A percentile compares a stretch with the other conserved stretches of the same genome.
phyloP scores from a whole-genome alignment of 345 rosid genomes.

The Lenwebbia sp. region DNA sequence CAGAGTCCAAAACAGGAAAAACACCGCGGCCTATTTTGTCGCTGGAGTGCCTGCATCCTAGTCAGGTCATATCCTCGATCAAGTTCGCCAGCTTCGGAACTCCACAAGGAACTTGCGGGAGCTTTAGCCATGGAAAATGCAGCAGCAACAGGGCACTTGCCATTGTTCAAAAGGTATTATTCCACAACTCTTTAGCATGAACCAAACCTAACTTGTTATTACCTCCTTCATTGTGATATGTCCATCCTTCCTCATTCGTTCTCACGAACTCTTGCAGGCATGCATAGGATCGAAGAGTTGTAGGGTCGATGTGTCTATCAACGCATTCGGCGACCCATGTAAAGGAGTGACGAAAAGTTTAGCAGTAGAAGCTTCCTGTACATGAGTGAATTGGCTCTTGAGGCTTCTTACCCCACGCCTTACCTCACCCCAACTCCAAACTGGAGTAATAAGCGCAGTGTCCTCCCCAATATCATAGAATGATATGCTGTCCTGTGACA shows the following conservation, averaged over 20 bases:
- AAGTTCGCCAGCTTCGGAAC: slow-evolving; percentile 86
- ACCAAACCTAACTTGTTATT: not conserved
- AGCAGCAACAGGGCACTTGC: slow-evolving; percentile 45
- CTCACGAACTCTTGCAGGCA: slow-evolving; percentile 35
- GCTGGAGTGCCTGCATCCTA: slow-evolving; percentile 45
- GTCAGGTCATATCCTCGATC: slow-evolving; percentile 66
- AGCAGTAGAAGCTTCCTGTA: slow-evolving; percentile 86
- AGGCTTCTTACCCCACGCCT: not conserved
- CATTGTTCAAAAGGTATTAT: slow-evolving; percentile 45
- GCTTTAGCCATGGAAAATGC: slow-evolving; percentile 60
- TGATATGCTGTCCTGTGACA: not conserved
- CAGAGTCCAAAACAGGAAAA: slow-evolving; percentile 16
- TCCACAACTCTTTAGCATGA: not conserved
- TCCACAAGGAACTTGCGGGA: slow-evolving; percentile 70
- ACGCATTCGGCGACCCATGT: slow-evolving; percentile 80
- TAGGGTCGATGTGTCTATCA: slow-evolving; percentile 43
- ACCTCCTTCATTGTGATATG: not conserved
- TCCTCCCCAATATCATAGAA: not conserved
- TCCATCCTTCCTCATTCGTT: not conserved
- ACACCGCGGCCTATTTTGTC: slow-evolving; percentile 32
- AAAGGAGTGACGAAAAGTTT: slow-evolving; percentile 60
- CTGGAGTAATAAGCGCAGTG: not conserved
- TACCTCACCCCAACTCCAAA: not conserved
- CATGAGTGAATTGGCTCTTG: slow-evolving; percentile 1
- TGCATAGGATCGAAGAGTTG: slow-evolving; percentile 80